Percentiles rank a stretch among this genome's conserved stretches.
Evolutionary conservation across 805 yeast species (phyloP).

Genomic region (Limtongia smithiae): DNA sequence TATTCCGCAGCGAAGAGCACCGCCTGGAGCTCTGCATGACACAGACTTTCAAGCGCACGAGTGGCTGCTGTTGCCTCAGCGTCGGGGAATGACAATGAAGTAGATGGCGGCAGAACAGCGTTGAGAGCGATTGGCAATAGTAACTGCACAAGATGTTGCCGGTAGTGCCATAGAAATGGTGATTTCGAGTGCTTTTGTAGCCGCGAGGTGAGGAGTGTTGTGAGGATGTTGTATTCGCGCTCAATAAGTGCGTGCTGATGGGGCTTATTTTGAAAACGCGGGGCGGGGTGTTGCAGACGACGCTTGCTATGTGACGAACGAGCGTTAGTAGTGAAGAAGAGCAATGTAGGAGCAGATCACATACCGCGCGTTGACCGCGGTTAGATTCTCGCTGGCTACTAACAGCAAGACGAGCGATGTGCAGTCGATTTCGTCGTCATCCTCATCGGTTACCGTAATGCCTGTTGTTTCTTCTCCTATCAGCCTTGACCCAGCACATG

Average conservation of each 20-base stretch:
- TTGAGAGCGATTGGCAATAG: background rate
- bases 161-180: conserved; percentile 42
- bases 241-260: background rate
- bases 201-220: conserved; percentile 33
- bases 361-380: conserved; percentile 25
- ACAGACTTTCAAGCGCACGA: conserved; percentile 4
- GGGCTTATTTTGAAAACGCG: too few species aligned
- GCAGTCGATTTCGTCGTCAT: conserved; percentile 12
- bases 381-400: conserved; percentile 23
- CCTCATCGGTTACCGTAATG: conserved; percentile 15
- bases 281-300: too few species aligned
- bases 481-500: too few species aligned
- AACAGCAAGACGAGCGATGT: conserved; percentile 14
- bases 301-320: too few species aligned
- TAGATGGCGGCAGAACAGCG: too few species aligned
- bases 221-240: conserved; percentile 18
- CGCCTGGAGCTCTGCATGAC: conserved; percentile 28
- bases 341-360: background rate
- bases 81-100: too few species aligned
- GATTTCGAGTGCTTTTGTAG: conserved; percentile 40
- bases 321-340: too few species aligned
- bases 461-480: background rate
- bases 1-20: conserved; percentile 39
- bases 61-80: too few species aligned
- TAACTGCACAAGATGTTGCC: conserved; percentile 20